Conservation (phyloP, 1,139 yeast genomes). For the Meyerozyma athensensis region DNA sequence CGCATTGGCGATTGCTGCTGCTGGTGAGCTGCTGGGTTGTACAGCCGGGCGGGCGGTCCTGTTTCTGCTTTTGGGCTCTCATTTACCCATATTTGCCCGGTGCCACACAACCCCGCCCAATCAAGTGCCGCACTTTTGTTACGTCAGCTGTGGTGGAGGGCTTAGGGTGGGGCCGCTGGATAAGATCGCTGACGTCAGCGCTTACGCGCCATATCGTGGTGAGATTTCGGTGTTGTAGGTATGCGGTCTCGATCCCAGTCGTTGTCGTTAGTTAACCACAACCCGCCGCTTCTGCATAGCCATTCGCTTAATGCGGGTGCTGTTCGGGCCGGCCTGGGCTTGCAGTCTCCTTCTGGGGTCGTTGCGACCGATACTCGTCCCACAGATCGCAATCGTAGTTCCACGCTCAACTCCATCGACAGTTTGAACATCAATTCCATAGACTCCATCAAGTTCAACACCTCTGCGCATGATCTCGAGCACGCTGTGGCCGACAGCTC, state of each 20-base stretch:
- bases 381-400: conserved; percentile 12
- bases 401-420: conserved; percentile 20
- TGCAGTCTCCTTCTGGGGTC: background rate
- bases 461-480: background rate
- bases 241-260: conserved; percentile 1
- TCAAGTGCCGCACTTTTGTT: background rate
- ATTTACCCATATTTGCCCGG: too few species aligned
- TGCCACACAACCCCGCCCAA: background rate
- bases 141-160: too few species aligned
- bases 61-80: too few species aligned
- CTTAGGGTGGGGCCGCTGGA: too few species aligned
- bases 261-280: background rate
- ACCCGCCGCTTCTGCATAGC: too few species aligned
- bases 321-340: too few species aligned
- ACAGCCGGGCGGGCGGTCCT: too few species aligned
- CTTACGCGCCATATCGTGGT: background rate
- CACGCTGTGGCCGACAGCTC: background rate
- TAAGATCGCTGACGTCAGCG: background rate
- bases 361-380: too few species aligned
- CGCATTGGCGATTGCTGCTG: background rate
- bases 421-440: conserved; percentile 17
- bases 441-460: conserved; percentile 11
- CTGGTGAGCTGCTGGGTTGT: background rate
- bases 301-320: too few species aligned
- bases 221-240: background rate